A percentile compares a stretch with the other conserved stretches of the same genome.
phyloP scores from a whole-genome alignment of 345 rosid species.

The Gossypium longicalyx region DNA sequence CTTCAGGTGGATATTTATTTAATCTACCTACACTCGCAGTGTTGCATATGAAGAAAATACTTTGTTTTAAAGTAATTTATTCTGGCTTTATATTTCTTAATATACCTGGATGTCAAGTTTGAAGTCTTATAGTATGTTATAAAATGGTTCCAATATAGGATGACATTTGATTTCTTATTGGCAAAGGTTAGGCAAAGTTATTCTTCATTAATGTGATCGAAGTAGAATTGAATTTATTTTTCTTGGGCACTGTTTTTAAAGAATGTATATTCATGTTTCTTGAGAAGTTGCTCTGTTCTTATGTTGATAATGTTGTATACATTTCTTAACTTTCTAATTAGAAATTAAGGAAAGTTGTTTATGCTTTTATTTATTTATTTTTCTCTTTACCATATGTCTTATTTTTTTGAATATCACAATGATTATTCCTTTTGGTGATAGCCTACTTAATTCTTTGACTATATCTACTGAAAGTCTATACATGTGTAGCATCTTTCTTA shows the following conservation, averaged over 20 bases:
- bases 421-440: not conserved
- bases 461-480: constrained; percentile 29
- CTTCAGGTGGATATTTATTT: constrained; percentile 62
- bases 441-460: constrained; percentile 10
- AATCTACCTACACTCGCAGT: constrained; percentile 7
- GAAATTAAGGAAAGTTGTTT: constrained; percentile 12
- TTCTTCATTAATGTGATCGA: not conserved
- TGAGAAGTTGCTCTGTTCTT: not conserved
- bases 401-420: not conserved
- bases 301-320: not conserved
- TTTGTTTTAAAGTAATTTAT: not conserved
- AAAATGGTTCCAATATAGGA: not conserved
- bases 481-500: constrained; percentile 78
- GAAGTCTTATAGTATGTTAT: not conserved
- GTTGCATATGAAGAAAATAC: not conserved
- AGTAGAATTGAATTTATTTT: not conserved
- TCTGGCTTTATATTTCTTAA: not conserved
- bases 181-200: not conserved
- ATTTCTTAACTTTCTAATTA: not conserved
- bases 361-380: not conserved
- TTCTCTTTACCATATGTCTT: not conserved
- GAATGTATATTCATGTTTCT: not conserved
- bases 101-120: not conserved
- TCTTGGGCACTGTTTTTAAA: not conserved
- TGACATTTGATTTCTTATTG: not conserved